Conservation (phyloP, 78 protist species). For the Tieghemostelium lacteum region DNA sequence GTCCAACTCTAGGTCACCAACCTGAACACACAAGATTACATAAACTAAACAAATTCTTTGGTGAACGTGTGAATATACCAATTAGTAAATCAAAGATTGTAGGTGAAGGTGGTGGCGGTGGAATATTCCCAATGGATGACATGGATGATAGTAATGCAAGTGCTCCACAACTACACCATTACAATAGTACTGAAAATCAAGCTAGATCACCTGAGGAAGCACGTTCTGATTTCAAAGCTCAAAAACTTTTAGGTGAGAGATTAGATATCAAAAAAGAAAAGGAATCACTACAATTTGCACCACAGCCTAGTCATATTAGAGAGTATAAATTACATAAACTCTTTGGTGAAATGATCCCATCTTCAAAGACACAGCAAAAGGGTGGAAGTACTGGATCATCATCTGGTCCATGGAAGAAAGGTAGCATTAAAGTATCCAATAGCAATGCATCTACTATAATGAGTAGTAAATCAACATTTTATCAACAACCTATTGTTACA, state of each 20-base stretch:
- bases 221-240: slow-evolving; percentile 52
- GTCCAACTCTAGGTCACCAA: slow-evolving; percentile 3
- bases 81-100: not conserved
- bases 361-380: not conserved
- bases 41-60: slow-evolving; percentile 72
- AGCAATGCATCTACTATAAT: too few species aligned
- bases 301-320: slow-evolving; percentile 34
- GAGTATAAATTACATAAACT: slow-evolving; percentile 42
- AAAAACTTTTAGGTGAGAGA: slow-evolving; percentile 53
- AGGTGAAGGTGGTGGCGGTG: slow-evolving; percentile 45
- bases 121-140: slow-evolving; percentile 28
- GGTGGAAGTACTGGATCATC: too few species aligned
- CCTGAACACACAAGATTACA: slow-evolving; percentile 33
- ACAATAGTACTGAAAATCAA: not conserved
- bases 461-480: not conserved
- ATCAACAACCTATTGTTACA: not conserved
- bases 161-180: not conserved
- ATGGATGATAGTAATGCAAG: not conserved
- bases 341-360: slow-evolving; percentile 62
- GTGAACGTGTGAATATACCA: slow-evolving; percentile 37
- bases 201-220: slow-evolving; percentile 43
- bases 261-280: slow-evolving; percentile 46
- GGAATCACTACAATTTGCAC: slow-evolving; percentile 43
- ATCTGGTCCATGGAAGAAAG: too few species aligned
- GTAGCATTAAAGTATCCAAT: not conserved